A percentile compares a stretch with the other conserved stretches of the same genome.
phyloP scores from a whole-genome alignment of 164 flowering plant species.

The Vitis labrusca region DNA sequence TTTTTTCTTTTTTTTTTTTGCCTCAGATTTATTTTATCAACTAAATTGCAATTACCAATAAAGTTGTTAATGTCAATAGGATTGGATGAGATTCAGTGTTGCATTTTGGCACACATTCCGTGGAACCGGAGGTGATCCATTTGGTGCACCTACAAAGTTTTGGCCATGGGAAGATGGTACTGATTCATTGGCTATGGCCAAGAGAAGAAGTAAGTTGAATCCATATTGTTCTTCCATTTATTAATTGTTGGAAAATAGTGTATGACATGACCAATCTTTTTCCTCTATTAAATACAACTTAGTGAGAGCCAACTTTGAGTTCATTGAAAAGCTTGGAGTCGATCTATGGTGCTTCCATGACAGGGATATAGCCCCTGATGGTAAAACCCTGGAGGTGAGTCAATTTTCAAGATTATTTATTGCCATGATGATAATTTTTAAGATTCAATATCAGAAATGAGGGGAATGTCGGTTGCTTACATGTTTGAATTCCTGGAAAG shows the following conservation, averaged over 20 bases:
- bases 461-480: no score
- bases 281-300: conserved; percentile 7
- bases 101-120: conserved; percentile 99
- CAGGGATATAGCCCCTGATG: conserved; percentile 97
- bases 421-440: background rate
- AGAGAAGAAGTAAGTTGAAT: conserved; percentile 77
- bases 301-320: conserved; percentile 99
- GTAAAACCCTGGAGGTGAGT: conserved; percentile 71
- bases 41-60: conserved; percentile 1
- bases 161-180: conserved; percentile 99
- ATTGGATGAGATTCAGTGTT: conserved; percentile 95
- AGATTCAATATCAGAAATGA: no score
- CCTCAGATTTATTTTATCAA: background rate
- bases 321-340: conserved; percentile 87
- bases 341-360: conserved; percentile 98
- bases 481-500: no score
- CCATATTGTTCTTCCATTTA: background rate
- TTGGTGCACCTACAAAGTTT: conserved; percentile 85
- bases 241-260: background rate
- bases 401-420: background rate
- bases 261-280: no score
- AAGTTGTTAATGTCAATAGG: conserved; percentile 37
- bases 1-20: background rate
- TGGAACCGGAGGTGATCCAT: conserved; percentile 90
- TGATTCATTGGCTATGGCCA: conserved; percentile 93